Percentiles rank a stretch among this genome's conserved stretches.
These are phyloP conservation scores for Centaurea solstitialis DNA, from an alignment of 129 eudicot genomes.

Conservation along the genomic window DNA sequence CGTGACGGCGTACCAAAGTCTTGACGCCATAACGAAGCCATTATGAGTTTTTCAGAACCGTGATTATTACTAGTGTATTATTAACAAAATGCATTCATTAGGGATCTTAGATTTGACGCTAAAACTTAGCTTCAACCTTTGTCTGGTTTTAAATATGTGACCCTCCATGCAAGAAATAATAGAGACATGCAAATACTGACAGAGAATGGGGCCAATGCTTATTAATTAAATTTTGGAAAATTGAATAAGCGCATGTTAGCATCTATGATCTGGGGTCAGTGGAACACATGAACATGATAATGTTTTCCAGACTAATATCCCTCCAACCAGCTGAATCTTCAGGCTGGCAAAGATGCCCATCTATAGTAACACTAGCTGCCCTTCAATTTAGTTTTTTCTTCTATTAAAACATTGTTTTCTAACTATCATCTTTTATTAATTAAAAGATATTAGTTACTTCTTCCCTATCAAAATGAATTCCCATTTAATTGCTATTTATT, in stretches of 20 bases:
- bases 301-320: slow-evolving; percentile 24
- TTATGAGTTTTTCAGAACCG: too few species aligned
- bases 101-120: neutral
- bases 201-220: slow-evolving; percentile 8
- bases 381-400: neutral
- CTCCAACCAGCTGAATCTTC: slow-evolving; percentile 14
- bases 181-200: slow-evolving; percentile 25
- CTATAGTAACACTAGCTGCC: neutral
- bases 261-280: slow-evolving; percentile 22
- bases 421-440: neutral
- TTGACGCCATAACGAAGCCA: too few species aligned
- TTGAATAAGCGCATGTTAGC: slow-evolving; percentile 25
- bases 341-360: slow-evolving; percentile 29
- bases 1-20: too few species aligned
- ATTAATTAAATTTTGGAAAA: slow-evolving; percentile 8
- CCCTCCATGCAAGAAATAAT: slow-evolving; percentile 30
- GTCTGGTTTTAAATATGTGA: slow-evolving; percentile 10
- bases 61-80: neutral
- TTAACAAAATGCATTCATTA: neutral
- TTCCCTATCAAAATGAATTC: neutral
- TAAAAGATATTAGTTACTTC: neutral
- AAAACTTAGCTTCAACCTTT: slow-evolving; percentile 1
- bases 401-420: neutral
- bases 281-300: slow-evolving; percentile 26
- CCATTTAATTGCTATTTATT: neutral